Evolutionary conservation across 139 green algal species (phyloP), one percentile per base, ranked within the genome.

Genomic region (Pseudopediastrum boryanum): DNA sequence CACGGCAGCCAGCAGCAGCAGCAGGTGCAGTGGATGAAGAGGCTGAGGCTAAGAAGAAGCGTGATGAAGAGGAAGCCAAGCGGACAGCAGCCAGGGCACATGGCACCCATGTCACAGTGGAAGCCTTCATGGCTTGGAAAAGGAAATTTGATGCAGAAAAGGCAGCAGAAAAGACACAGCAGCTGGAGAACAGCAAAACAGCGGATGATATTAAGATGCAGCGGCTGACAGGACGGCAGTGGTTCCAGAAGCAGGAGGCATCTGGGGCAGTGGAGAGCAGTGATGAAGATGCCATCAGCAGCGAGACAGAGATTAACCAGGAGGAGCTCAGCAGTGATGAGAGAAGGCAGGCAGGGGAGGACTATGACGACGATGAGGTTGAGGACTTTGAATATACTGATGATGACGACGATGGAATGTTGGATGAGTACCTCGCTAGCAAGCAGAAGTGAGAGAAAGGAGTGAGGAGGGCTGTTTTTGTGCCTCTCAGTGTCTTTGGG

Each of bases 71-170:
- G 51, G 93, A 97, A 80, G 72, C 51, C 13, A 85, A 84, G 51
- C 78, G 92, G 2, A 81, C 86, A 16, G 94, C 90, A 64, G 67
- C 86, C 3, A 89, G 94, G 0, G 75, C 83, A 1, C 86, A 92
- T 31, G 94, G 94, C 50, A 91, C 83, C 0, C 83, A 80, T 13
- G 94, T 97, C 42, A 96, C 94, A 29, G 43, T 83, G 2, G 92
- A 93, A 71, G 87, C 77, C 13, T 98, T 98, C 59, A 61, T 61
- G 3, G 80, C 67, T 2, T 98, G 94, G 93, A 89, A 92, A 85
- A 76, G 39, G 54, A 63, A 46, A 39, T 88, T 85, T 79, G 86
- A 91, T 16, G 84, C 79, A 3, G 84, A 87, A 41, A 31, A 71
- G 64, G 82, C 79, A 3, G 81, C 80, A 6, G 72, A 80, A 56